Base-by-base conservation (phyloP, 2,329 filamentous ascomycete genomes). In the Penicillium sp. region DNA sequence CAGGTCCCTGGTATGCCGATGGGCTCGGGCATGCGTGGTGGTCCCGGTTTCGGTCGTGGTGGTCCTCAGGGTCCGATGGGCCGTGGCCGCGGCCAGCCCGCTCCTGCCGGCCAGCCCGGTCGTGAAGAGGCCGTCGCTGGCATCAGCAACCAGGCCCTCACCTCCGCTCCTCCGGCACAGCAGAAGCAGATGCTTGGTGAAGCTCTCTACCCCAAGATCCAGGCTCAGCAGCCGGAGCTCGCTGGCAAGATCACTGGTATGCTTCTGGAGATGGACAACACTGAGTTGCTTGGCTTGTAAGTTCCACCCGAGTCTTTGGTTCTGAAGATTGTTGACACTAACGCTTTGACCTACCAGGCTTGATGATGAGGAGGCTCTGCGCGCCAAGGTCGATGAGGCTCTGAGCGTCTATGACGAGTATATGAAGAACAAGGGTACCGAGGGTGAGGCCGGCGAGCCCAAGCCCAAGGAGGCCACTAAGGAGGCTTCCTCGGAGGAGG, bases 211-310 rank as follows among this genome's bases (percentile, higher is more conserved):
- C 93, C 93, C 65, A 98, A 97, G 85, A 97, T 98, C 62, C 83
- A 90, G 70, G 82, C 81, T 56, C 84, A 95, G 72, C 93, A 98
- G 76, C 86, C 89, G 45, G 90, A 96, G 60, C 79, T 98, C 62
- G 93, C 93, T 49, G 93, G 93, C 66, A 98, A 98, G 84, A 97
- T 98, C 70, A 98, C 93, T 48, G 93, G 93, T 73, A 98, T 98
- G 93, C 85, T 98, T 60, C 74, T 98, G 60, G 93, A 98, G 80
- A 98, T 98, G 93, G 93, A 97, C 62, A 97, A 97, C 73, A 68
- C 78, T 42, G 93, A 98, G 76, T 77, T 98, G 59, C 79, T 98
- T 64, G 87, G 87, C 73, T 80, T 98, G 87, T 95, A 84, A 87
- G 90, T 87, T 40, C 36, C 33, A 27, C 21, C 23, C 17, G 5